Base-by-base conservation (phyloP, 2,329 filamentous ascomycete genomes). In the Curvularia hawaiiensis region DNA sequence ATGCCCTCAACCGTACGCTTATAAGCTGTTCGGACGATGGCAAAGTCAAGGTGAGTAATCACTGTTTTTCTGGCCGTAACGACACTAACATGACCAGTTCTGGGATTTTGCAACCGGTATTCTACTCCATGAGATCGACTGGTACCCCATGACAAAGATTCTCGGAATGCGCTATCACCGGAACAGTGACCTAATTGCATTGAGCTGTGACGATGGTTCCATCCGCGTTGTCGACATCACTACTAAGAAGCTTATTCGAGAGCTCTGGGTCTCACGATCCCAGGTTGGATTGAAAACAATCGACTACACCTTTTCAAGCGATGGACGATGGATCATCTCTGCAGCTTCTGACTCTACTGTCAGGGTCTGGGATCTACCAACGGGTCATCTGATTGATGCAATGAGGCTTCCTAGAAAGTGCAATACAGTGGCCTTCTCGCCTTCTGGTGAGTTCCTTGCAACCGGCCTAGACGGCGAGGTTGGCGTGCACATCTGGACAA, bases 401-500 rank as follows among this genome's bases (percentile, higher is more conserved):
- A 92, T 99, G 77, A 87, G 87, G 56, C 85, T 96, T 5, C 86
- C 88, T 54, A 89, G 85, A 52, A 88, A 89, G 11, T 97, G 93
- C 74, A 95, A 88, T 16, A 89, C 92, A 2, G 81, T 99, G 12
- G 87, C 93, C 8, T 96, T 98, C 81, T 97, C 95, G 0, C 83
- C 83, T 1, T 96, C 92, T 0, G 95, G 94, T 14, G 95, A 99
- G 71, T 98, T 92, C 68, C 84, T 99, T n/a, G 95, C 95, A 3
- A 95, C 93, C 3, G 90, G 92, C 0, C 88, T 92, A 52, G 87
- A 92, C 52, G 90, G 89, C 56, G 87, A 89, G 62, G 85, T 97
- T 1, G 95, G 95, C 12, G 89, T 99, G n/a, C 89, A 91, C 65
- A 86, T 99, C 47, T 99, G 95, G 94, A 97, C 91, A 22, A 99